phyloP scores from a whole-genome alignment of 2,329 filamentous ascomycete species.

The Fusarium multiceps region DNA sequence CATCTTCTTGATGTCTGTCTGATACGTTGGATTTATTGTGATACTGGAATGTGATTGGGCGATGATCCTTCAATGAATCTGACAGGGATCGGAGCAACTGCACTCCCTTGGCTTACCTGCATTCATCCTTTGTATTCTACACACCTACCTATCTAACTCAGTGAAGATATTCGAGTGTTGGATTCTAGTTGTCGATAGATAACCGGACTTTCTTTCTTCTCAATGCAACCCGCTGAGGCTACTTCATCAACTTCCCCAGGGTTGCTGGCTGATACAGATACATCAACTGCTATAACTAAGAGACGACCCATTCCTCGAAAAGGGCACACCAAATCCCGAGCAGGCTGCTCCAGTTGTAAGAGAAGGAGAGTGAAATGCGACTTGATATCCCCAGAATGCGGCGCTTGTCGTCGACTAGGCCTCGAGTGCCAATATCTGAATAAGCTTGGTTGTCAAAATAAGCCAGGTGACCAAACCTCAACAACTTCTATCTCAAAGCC shows the following conservation, averaged over 20 bases:
- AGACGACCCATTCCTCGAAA: constrained; percentile 50
- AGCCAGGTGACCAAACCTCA: not conserved
- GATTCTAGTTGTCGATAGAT: no score
- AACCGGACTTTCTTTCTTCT: not conserved
- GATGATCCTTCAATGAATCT: not conserved
- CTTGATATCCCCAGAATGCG: constrained; percentile 51
- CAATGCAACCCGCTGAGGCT: not conserved
- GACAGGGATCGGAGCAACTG: constrained; percentile 23
- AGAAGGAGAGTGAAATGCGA: constrained; percentile 59
- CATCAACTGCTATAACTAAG: constrained; percentile 19
- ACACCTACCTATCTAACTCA: not conserved
- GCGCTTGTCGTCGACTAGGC: constrained; percentile 51
- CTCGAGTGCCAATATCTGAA: constrained; percentile 51
- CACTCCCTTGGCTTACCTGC: constrained; percentile 16
- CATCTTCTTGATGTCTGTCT: not conserved
- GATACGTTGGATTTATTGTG: not conserved
- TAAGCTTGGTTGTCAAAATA: constrained; percentile 3
- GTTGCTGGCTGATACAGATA: not conserved
- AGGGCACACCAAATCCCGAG: constrained; percentile 51
- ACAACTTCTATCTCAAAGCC: constrained; percentile 18
- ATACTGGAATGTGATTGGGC: constrained; percentile 13
- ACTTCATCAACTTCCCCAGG: constrained; percentile 5
- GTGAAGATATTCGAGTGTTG: not conserved
- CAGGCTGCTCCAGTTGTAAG: constrained; percentile 50
- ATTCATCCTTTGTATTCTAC: not conserved